Percentiles rank a stretch among this genome's conserved stretches.
phyloP scores from a whole-genome alignment of 805 yeast genomes.

The Teunomyces tritomae region DNA sequence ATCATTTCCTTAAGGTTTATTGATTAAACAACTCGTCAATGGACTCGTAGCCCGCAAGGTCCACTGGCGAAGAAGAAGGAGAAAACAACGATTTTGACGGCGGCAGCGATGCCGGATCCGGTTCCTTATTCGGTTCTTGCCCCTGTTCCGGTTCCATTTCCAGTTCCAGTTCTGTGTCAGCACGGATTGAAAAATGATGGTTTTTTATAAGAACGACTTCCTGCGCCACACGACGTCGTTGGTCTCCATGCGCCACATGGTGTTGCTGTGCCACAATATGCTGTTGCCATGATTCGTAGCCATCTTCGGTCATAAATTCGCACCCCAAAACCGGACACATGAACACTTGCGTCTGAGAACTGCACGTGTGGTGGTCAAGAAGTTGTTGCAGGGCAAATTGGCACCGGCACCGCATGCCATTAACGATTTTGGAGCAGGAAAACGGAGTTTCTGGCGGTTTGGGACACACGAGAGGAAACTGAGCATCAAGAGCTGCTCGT shows the following conservation, averaged over 20 bases:
- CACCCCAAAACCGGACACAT: constrained; percentile 41
- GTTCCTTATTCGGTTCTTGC: not conserved
- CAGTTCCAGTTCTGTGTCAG: not conserved
- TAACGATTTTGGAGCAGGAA: not conserved
- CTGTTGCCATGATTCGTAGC: constrained; percentile 26
- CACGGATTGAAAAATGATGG: not conserved
- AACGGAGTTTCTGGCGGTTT: not conserved
- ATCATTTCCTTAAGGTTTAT: not conserved
- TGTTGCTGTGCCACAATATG: constrained; percentile 24
- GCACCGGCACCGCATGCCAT: not conserved
- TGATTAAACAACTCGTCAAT: constrained; percentile 12
- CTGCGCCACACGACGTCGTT: not conserved
- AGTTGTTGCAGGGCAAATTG: not conserved
- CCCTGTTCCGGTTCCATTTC: not conserved
- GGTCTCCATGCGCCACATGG: constrained; percentile 9
- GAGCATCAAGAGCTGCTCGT: too few species aligned
- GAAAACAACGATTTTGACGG: too few species aligned
- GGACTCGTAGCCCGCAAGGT: constrained; percentile 7
- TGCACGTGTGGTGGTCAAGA: constrained; percentile 16
- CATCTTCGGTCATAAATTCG: constrained; percentile 34
- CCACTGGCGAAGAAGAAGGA: too few species aligned
- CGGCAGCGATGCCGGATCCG: not conserved
- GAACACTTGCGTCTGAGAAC: constrained; percentile 29
- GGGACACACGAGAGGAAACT: not conserved
- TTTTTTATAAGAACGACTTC: not conserved